phyloP scores from a whole-genome alignment of 768 basidiomycete genomes.

The Fistulinella prunicolor region DNA sequence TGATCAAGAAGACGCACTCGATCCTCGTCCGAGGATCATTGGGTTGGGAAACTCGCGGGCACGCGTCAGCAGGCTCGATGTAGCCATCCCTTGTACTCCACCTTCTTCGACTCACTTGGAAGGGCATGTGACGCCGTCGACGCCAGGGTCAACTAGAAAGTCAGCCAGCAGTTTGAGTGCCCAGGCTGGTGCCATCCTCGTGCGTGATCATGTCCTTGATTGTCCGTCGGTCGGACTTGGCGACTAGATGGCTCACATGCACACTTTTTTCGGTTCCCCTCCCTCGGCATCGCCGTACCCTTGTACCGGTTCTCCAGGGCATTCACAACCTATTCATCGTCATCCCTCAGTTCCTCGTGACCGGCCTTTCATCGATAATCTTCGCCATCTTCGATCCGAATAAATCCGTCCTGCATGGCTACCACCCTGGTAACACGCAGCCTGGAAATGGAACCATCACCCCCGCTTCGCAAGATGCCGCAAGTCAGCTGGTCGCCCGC shows the following conservation, averaged over 20 bases:
- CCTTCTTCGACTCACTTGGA: conserved; percentile 13
- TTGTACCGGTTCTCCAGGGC: no score
- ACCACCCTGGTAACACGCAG: conserved; percentile 20
- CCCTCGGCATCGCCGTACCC: background rate
- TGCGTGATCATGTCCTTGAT: conserved; percentile 36
- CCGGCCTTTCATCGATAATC: conserved; percentile 78
- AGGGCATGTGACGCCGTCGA: conserved; percentile 19
- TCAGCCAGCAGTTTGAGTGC: conserved; percentile 50
- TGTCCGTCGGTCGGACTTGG: background rate
- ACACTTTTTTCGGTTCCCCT: background rate
- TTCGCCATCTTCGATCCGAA: conserved; percentile 82
- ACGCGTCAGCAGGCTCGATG: conserved; percentile 46
- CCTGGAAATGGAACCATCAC: conserved; percentile 8
- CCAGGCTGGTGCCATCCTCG: conserved; percentile 86
- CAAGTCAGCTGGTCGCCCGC: conserved; percentile 13
- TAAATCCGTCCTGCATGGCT: conserved; percentile 41
- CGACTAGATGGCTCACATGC: background rate
- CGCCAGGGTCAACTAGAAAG: conserved; percentile 10
- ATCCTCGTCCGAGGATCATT: conserved; percentile 30
- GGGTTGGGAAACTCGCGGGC: conserved; percentile 42
- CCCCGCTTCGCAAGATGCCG: conserved; percentile 3
- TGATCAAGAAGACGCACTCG: conserved; percentile 7
- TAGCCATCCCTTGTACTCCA: conserved; percentile 22
- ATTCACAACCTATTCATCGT: conserved; percentile 96
- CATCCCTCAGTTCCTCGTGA: conserved; percentile 91